phyloP scores from a whole-genome alignment of 306 rosid genomes.

The Cicer cuneatum region DNA sequence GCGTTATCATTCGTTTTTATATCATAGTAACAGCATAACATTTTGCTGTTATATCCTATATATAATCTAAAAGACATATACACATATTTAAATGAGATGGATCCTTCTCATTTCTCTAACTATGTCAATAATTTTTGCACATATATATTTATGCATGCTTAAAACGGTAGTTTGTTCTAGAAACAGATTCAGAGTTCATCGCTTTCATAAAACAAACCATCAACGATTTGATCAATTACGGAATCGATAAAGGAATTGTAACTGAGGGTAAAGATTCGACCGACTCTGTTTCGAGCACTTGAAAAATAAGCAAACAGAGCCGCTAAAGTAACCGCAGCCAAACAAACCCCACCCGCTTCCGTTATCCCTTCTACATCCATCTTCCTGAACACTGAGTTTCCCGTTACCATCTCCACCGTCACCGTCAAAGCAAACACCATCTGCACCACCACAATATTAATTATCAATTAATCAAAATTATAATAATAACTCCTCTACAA shows the following conservation, averaged over 20 bases:
- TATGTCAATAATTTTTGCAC: not conserved
- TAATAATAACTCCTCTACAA: not conserved
- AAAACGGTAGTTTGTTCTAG: not conserved
- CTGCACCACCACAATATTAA: conserved; percentile 47
- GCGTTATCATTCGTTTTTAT: not conserved
- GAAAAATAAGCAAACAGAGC: conserved; percentile 80
- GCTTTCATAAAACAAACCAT: conserved; percentile 79
- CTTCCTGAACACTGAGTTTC: conserved; percentile 80
- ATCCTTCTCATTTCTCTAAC: not conserved
- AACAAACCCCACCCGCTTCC: conserved; percentile 79
- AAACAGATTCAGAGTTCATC: conserved; percentile 53
- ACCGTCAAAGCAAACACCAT: conserved; percentile 81
- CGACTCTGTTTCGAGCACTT: conserved; percentile 75
- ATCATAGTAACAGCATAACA: not conserved
- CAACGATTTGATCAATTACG: conserved; percentile 80
- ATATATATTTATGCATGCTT: not conserved
- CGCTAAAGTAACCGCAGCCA: conserved; percentile 73
- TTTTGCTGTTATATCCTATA: not conserved
- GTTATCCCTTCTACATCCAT: conserved; percentile 73
- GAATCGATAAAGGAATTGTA: conserved; percentile 80
- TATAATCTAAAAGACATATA: not conserved
- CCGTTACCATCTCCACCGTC: conserved; percentile 71
- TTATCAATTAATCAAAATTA: not conserved
- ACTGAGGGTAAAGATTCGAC: conserved; percentile 63
- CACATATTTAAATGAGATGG: not conserved